phyloP scores from a whole-genome alignment of 768 basidiomycete species.

The Fomitopsis serialis region DNA sequence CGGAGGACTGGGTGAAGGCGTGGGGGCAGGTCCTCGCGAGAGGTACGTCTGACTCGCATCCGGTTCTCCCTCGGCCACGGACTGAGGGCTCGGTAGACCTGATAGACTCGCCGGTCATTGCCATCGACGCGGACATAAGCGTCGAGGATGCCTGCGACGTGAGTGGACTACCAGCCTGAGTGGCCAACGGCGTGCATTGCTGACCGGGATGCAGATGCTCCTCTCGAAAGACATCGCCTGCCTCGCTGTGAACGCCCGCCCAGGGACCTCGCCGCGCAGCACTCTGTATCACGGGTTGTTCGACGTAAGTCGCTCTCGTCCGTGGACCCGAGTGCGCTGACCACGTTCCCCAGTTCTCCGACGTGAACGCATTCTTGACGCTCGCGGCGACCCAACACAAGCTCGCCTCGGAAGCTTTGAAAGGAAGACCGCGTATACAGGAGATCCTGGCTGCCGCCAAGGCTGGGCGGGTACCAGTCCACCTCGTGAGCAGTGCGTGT shows the following conservation, averaged over 20 bases:
- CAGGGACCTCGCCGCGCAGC: conserved; percentile 15
- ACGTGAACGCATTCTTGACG: conserved; percentile 84
- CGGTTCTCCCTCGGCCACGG: no score
- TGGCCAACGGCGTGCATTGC: background rate
- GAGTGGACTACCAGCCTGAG: conserved; percentile 16
- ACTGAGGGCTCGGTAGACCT: conserved; percentile 41
- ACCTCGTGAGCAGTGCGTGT: conserved; percentile 71
- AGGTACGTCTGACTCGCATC: conserved; percentile 38
- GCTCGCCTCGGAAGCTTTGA: conserved; percentile 52
- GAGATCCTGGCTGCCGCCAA: conserved; percentile 72
- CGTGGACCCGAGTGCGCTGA: background rate
- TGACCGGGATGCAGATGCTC: conserved; percentile 40
- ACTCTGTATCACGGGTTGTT: conserved; percentile 53
- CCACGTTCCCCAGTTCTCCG: conserved; percentile 54
- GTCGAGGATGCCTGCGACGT: conserved; percentile 85
- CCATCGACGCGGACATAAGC: conserved; percentile 61
- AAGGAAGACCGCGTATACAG: conserved; percentile 52
- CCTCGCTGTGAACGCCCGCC: conserved; percentile 49
- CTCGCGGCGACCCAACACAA: conserved; percentile 78
- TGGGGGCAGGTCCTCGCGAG: conserved; percentile 55
- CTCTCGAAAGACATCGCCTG: conserved; percentile 60
- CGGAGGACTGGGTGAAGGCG: conserved; percentile 48
- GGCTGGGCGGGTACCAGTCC: conserved; percentile 67
- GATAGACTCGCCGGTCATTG: conserved; percentile 62
- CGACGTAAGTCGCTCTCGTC: conserved; percentile 46